Percentiles rank a stretch among this genome's conserved stretches.
phyloP scores from a whole-genome alignment of 2,329 filamentous ascomycete genomes.

The Bipolaris cookei region DNA sequence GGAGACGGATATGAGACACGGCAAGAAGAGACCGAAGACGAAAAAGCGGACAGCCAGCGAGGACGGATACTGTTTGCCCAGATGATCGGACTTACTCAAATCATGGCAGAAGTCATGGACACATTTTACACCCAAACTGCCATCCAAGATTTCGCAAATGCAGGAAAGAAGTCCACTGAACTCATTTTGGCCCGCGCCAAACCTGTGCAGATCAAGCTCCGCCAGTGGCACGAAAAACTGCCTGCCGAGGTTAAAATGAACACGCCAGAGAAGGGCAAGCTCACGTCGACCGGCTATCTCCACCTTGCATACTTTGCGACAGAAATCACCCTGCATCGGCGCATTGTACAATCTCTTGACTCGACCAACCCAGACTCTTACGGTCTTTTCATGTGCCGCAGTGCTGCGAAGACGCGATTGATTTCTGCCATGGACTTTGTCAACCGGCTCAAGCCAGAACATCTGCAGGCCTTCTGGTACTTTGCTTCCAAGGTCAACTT shows the following conservation, averaged over 20 bases:
- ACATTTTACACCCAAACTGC: conserved; percentile 82
- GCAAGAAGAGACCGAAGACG: conserved; percentile 59
- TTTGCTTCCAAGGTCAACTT: conserved; percentile 90
- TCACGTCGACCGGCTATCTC: conserved; percentile 66
- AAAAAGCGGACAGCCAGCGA: conserved; percentile 66
- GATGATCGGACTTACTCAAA: conserved; percentile 76
- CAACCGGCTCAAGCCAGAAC: conserved; percentile 84
- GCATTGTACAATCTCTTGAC: conserved; percentile 82
- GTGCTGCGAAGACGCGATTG: conserved; percentile 88
- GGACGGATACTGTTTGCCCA: conserved; percentile 75
- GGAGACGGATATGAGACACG: conserved; percentile 59
- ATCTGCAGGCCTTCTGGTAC: conserved; percentile 92
- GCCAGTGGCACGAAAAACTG: conserved; percentile 80
- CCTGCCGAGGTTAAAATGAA: conserved; percentile 71
- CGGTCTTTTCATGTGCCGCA: conserved; percentile 88
- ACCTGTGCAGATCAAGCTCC: conserved; percentile 80
- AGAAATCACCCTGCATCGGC: conserved; percentile 90
- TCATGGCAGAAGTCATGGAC: conserved; percentile 80
- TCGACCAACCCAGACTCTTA: conserved; percentile 70
- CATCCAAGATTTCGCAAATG: conserved; percentile 70
- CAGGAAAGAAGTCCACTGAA: conserved; percentile 72
- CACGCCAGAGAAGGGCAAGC: conserved; percentile 49
- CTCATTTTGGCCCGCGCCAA: conserved; percentile 77
- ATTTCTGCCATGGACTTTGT: conserved; percentile 98
- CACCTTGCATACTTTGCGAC: conserved; percentile 93